These are phyloP conservation scores for Pestalotiopsis sp. DNA, from an alignment of 2,329 filamentous ascomycete genomes.

Conservation along the genomic window DNA sequence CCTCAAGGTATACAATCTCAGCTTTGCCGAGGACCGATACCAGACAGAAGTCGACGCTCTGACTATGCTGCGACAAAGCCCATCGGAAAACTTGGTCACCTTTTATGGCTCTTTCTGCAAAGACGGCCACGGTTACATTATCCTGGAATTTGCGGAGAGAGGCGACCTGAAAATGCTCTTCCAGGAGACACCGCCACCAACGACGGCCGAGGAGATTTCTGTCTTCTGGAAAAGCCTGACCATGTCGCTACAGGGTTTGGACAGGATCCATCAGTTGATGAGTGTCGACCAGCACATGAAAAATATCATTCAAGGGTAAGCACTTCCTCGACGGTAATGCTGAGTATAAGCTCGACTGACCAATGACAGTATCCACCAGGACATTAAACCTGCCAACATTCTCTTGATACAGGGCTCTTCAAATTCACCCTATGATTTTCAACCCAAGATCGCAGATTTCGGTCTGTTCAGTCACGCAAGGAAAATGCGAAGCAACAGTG, in stretches of 20 bases:
- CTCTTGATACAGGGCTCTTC: constrained; percentile 17
- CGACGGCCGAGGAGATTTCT: constrained; percentile 1
- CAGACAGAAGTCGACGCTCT: constrained; percentile 18
- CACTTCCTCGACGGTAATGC: background rate
- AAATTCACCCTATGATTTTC: constrained; percentile 19
- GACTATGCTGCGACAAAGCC: constrained; percentile 14
- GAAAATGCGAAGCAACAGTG: constrained; percentile 1
- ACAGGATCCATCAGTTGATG: constrained; percentile 16
- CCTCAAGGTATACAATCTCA: background rate
- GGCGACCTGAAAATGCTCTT: constrained; percentile 18
- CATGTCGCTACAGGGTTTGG: constrained; percentile 15
- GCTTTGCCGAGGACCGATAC: constrained; percentile 13
- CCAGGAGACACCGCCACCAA: constrained; percentile 9
- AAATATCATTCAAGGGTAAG: constrained; percentile 17
- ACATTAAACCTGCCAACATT: constrained; percentile 23
- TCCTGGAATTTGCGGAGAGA: constrained; percentile 21
- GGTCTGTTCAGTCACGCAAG: constrained; percentile 11
- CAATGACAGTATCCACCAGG: constrained; percentile 20
- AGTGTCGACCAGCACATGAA: constrained; percentile 9
- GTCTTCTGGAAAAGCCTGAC: constrained; percentile 19
- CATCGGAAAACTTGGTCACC: constrained; percentile 15
- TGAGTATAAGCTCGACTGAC: background rate
- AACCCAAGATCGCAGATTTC: constrained; percentile 24
- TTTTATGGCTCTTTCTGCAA: constrained; percentile 23
- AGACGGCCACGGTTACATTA: constrained; percentile 16